Percentiles rank a stretch among this genome's conserved stretches.
phyloP scores from a whole-genome alignment of 208 protist genomes.

The Tetramitus jugosus region DNA sequence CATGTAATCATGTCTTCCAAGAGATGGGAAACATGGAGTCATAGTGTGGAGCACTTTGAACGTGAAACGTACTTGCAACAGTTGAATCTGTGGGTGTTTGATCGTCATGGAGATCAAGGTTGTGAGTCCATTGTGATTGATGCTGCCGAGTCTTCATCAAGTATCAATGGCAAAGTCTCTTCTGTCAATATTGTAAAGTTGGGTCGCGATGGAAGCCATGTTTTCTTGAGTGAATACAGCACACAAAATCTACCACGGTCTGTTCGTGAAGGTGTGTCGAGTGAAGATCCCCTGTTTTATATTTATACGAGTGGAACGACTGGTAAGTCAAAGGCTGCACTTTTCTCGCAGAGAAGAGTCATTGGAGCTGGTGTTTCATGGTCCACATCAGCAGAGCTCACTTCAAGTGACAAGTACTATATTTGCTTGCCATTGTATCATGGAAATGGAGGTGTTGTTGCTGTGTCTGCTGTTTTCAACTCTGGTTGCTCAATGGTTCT shows the following conservation, averaged over 20 bases:
- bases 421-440: slow-evolving; percentile 69
- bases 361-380: slow-evolving; percentile 13
- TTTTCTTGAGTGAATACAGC: no score
- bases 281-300: slow-evolving; percentile 31
- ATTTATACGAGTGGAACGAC: slow-evolving; percentile 78
- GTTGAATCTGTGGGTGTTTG: no score
- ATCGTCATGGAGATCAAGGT: no score
- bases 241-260: background rate
- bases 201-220: no score
- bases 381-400: slow-evolving; percentile 10
- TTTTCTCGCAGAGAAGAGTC: slow-evolving; percentile 55
- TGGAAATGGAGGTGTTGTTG: slow-evolving; percentile 54
- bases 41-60: background rate
- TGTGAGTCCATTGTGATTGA: background rate
- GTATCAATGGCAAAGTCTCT: no score
- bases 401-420: slow-evolving; percentile 53
- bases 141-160: background rate
- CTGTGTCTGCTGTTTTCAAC: slow-evolving; percentile 17
- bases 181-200: no score
- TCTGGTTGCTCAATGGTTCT: slow-evolving; percentile 45
- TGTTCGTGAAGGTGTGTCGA: background rate
- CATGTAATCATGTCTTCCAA: slow-evolving; percentile 21
- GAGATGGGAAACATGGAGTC: background rate
- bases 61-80: no score
- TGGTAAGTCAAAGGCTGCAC: slow-evolving; percentile 63